Evolutionary conservation across 805 yeast species (phyloP).

Genomic region (Ogataea trehalophila): DNA sequence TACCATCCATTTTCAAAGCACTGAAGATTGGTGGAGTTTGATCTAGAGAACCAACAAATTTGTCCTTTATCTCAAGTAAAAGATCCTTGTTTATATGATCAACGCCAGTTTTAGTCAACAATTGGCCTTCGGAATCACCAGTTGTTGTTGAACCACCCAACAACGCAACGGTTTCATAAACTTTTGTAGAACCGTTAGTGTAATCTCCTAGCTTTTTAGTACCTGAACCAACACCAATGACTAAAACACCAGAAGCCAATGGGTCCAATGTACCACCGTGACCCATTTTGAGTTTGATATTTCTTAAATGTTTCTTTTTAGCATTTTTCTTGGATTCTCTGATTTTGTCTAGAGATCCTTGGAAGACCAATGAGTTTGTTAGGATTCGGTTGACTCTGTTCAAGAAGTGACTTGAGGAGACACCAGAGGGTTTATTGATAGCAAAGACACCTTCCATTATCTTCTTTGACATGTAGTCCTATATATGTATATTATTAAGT

Average conservation of each 20-base stretch:
- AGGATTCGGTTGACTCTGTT: slow-evolving; percentile 60
- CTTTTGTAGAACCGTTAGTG: slow-evolving; percentile 68
- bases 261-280: slow-evolving; percentile 99
- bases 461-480: no score
- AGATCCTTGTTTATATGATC: slow-evolving; percentile 52
- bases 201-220: slow-evolving; percentile 76
- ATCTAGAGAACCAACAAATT: slow-evolving; percentile 73
- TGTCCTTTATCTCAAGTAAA: slow-evolving; percentile 45
- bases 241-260: slow-evolving; percentile 87
- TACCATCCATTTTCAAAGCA: slow-evolving; percentile 92
- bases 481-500: no score
- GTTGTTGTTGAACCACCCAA: slow-evolving; percentile 91
- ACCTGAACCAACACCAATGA: slow-evolving; percentile 89
- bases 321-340: slow-evolving; percentile 42
- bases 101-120: slow-evolving; percentile 53
- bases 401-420: slow-evolving; percentile 72
- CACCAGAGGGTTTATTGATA: slow-evolving; percentile 81
- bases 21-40: slow-evolving; percentile 96
- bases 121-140: slow-evolving; percentile 88
- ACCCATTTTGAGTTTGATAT: slow-evolving; percentile 79
- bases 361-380: slow-evolving; percentile 54
- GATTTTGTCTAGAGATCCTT: slow-evolving; percentile 46
- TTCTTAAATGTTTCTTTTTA: slow-evolving; percentile 44
- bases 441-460: slow-evolving; percentile 92
- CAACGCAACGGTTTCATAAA: slow-evolving; percentile 78